These are phyloP conservation scores for Pochonia chlamydosporia DNA, from an alignment of 2,329 filamentous ascomycete species.

Conservation along the genomic window DNA sequence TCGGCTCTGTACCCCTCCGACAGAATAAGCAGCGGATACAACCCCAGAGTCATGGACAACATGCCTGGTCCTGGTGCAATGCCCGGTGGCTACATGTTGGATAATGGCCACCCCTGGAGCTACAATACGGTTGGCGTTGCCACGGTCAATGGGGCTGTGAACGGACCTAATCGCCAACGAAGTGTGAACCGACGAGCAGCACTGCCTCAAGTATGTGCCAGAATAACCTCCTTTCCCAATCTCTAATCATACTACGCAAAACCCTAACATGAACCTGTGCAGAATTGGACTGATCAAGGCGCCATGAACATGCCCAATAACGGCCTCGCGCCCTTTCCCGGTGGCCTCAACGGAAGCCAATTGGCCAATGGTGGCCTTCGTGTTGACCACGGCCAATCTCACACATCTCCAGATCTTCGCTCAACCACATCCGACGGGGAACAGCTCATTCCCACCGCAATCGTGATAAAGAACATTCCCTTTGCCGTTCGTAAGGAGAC, in stretches of 20 bases:
- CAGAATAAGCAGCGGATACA: conserved; percentile 54
- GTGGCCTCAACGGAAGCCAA: conserved; percentile 28
- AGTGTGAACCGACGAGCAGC: conserved; percentile 51
- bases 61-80: conserved; percentile 33
- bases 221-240: neutral
- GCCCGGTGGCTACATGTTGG: conserved; percentile 44
- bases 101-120: conserved; percentile 79
- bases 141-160: conserved; percentile 57
- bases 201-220: conserved; percentile 64
- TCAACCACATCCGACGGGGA: conserved; percentile 54
- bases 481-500: conserved; percentile 98
- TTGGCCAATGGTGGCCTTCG: conserved; percentile 37
- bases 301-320: conserved; percentile 36
- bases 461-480: conserved; percentile 99
- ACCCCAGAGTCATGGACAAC: conserved; percentile 52
- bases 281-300: conserved; percentile 48
- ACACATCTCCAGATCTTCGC: conserved; percentile 35
- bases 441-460: conserved; percentile 94
- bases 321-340: conserved; percentile 28
- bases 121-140: conserved; percentile 62
- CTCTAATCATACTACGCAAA: neutral
- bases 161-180: conserved; percentile 54
- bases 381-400: conserved; percentile 34
- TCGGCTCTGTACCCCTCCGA: conserved; percentile 67
- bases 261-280: conserved; percentile 4